phyloP scores from a whole-genome alignment of 164 flowering plant genomes.

The Macadamia integrifolia region DNA sequence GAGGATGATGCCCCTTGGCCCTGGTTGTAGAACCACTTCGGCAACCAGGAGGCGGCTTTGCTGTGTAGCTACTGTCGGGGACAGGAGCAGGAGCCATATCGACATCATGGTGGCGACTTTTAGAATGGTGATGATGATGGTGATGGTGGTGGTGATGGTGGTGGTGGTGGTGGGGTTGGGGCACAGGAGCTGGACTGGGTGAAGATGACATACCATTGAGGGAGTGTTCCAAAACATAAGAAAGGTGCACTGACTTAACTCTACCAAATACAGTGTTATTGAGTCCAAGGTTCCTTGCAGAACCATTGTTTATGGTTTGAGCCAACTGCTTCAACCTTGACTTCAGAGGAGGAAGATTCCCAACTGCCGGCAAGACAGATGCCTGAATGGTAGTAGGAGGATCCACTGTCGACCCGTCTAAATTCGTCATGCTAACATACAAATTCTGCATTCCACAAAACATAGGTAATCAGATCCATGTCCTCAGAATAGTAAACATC shows the following conservation, averaged over 20 bases:
- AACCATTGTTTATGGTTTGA: constrained; percentile 52
- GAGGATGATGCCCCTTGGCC: constrained; percentile 19
- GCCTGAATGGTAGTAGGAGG: constrained; percentile 71
- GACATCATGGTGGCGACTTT: constrained; percentile 22
- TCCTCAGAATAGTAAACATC: neutral
- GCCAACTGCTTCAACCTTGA: constrained; percentile 50
- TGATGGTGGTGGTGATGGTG: constrained; percentile 35
- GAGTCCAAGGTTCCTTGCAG: constrained; percentile 78
- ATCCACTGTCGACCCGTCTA: constrained; percentile 63
- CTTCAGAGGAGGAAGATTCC: constrained; percentile 43
- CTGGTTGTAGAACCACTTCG: constrained; percentile 21
- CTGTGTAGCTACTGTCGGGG: constrained; percentile 16
- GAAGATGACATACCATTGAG: constrained; percentile 24
- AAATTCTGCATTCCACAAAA: constrained; percentile 57
- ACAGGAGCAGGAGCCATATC: constrained; percentile 24
- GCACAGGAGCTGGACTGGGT: constrained; percentile 52
- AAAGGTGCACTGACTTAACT: constrained; percentile 79
- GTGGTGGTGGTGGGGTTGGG: constrained; percentile 30
- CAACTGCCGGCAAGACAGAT: constrained; percentile 60
- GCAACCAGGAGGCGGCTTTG: constrained; percentile 42
- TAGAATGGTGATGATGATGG: constrained; percentile 28
- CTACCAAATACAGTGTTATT: constrained; percentile 72
- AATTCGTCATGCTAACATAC: constrained; percentile 66
- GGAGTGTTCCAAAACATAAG: constrained; percentile 54
- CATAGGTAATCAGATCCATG: constrained; percentile 6